Percentiles rank a stretch among this genome's conserved stretches.
Conservation (phyloP, 768 basidiomycete species). For the Asterophora parasitica region DNA sequence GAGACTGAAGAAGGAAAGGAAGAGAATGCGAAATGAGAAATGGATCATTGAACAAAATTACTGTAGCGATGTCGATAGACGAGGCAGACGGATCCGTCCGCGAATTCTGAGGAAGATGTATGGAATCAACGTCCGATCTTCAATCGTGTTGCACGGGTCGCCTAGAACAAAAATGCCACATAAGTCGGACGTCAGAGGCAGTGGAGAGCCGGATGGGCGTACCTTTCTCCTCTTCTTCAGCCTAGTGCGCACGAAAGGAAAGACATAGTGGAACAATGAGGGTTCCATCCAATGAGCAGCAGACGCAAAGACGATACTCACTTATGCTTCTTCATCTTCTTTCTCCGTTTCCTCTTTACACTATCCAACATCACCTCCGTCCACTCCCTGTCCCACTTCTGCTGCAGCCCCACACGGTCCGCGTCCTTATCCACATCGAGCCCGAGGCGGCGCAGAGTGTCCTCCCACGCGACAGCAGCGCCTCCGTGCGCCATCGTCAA, state of each 20-base stretch:
- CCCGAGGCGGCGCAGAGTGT: slow-evolving; percentile 59
- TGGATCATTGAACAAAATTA: too few species aligned
- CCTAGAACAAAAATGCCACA: slow-evolving; percentile 23
- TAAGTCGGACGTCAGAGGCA: not conserved
- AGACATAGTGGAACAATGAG: not conserved
- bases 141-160: slow-evolving; percentile 37
- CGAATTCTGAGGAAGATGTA: too few species aligned
- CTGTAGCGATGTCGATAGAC: too few species aligned
- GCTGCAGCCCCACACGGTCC: slow-evolving; percentile 45
- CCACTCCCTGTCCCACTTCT: slow-evolving; percentile 55
- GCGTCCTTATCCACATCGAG: slow-evolving; percentile 47
- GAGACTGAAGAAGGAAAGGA: too few species aligned
- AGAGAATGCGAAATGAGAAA: too few species aligned
- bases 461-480: slow-evolving; percentile 63
- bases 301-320: slow-evolving; percentile 34
- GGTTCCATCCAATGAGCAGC: too few species aligned
- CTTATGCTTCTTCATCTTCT: slow-evolving; percentile 99
- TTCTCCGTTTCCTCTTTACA: slow-evolving; percentile 77
- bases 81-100: too few species aligned
- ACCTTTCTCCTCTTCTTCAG: slow-evolving; percentile 90
- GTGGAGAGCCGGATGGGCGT: slow-evolving; percentile 19
- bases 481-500: slow-evolving; percentile 65
- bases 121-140: slow-evolving; percentile 27
- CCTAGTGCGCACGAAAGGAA: slow-evolving; percentile 33
- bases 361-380: slow-evolving; percentile 72